These are phyloP conservation scores for Letharia lupina DNA, from an alignment of 495 filamentous ascomycete species.

Conservation along the genomic window DNA sequence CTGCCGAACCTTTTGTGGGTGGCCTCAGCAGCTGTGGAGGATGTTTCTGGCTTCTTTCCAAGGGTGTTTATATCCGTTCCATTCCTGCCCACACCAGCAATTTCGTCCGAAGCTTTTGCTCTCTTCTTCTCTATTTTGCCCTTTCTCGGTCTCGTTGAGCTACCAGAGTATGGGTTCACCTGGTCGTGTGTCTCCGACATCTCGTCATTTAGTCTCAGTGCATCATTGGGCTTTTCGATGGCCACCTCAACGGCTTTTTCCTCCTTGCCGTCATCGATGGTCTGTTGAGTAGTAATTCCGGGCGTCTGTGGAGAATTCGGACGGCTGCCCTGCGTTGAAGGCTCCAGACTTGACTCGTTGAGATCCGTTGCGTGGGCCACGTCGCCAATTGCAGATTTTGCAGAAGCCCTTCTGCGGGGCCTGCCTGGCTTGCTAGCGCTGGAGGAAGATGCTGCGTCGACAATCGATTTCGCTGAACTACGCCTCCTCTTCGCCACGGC, in stretches of 20 bases:
- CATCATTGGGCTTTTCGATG: not conserved
- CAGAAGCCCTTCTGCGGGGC: not conserved
- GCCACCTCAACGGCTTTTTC: not conserved
- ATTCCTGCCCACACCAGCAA: not conserved
- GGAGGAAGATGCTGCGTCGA: not conserved
- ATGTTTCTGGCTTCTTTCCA: not conserved
- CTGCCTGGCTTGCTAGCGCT: not conserved
- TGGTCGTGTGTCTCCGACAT: not conserved
- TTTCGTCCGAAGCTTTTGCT: not conserved
- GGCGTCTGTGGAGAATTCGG: not conserved
- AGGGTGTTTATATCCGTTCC: not conserved
- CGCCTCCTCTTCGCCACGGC: not conserved
- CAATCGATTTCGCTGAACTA: not conserved
- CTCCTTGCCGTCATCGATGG: not conserved
- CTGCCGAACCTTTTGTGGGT: conserved; percentile 12
- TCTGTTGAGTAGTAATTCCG: not conserved
- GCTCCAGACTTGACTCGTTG: not conserved
- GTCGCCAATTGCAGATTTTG: not conserved
- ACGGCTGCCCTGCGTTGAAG: not conserved
- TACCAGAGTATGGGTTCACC: not conserved
- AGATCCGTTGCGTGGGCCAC: not conserved
- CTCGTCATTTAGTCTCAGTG: no score
- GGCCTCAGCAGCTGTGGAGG: not conserved
- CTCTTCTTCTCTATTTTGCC: not conserved
- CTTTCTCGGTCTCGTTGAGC: not conserved